Base-by-base conservation (phyloP, 2,329 filamentous ascomycete genomes). In the Chaetomiaceae sp. region DNA sequence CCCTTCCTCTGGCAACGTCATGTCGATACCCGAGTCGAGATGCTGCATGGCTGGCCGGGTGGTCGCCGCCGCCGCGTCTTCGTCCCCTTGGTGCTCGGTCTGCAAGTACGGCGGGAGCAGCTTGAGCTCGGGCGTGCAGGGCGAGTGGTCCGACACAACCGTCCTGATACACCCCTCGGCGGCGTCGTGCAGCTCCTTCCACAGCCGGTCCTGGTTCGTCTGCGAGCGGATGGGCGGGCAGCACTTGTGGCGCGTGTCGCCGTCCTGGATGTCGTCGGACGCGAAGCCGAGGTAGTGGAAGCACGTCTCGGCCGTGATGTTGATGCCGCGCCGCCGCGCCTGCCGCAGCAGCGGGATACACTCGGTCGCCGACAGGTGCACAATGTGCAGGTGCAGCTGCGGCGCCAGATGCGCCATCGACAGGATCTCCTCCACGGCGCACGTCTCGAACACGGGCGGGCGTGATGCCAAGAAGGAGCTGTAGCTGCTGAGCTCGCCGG, bases 81-180 rank as follows among this genome's bases (percentile, higher is more conserved):
- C n/a, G n/a, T n/a, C n/a, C n/a, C n/a, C n/a, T n/a, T 38, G 43
- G 41, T 49, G 50, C 2, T 37, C 35, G 55, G 65, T 30, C 74
- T 62, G 63, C 10, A 93, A 73, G 55, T 84, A 77, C 1, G 74
- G 65, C 0, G 91, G 90, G 0, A 96, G 78, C 15, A 95, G 78
- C 67, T 98, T 98, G 44, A 98, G 76, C 62, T 95, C 83, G 0
- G 93, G 91, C 3, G 93, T 97, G 72, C 93, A 97, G 6, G 93
- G 93, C 5, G 88, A 95, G 72, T 98, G 93, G 62, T 97, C 93
- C 0, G 86, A 94, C 2, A 98, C 93, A 24, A 98, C 78, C 1
- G 93, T 97, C 61, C 82, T 79, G 65, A 98, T 90, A 54, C 94
- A 88, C 9, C 88, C n/a, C n/a, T n/a, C 88, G 58, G 90, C 82